These are phyloP conservation scores for Blastocladiella britannica DNA, from an alignment of 192 early-diverging fungal genomes.

Conservation along the genomic window DNA sequence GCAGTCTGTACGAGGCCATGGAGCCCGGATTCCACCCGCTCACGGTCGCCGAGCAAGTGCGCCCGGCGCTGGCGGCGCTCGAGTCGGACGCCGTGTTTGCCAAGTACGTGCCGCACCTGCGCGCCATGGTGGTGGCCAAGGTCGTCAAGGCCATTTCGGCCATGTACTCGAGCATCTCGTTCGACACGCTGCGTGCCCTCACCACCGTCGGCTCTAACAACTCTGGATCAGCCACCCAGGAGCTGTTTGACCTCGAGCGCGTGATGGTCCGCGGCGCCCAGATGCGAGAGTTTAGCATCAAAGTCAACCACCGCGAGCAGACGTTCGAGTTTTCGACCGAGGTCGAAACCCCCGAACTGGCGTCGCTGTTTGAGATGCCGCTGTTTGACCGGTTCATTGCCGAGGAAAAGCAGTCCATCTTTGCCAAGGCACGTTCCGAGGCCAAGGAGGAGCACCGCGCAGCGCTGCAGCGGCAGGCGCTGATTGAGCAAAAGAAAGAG, in stretches of 20 bases:
- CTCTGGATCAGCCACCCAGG: constrained; percentile 57
- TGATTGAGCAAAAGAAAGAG: constrained; percentile 75
- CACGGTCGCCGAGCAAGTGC: constrained; percentile 91
- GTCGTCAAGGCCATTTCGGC: constrained; percentile 94
- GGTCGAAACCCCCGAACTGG: constrained; percentile 60
- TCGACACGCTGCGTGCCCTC: constrained; percentile 76
- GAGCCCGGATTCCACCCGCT: constrained; percentile 99
- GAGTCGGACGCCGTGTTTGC: constrained; percentile 48
- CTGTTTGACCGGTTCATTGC: constrained; percentile 38
- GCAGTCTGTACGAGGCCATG: constrained; percentile 80
- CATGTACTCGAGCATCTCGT: constrained; percentile 92
- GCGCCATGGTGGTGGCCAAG: constrained; percentile 90
- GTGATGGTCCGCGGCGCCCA: constrained; percentile 97
- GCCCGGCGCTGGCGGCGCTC: constrained; percentile 49
- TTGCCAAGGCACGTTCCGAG: constrained; percentile 46
- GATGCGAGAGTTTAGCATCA: constrained; percentile 84
- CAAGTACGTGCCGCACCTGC: constrained; percentile 83
- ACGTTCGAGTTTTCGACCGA: constrained; percentile 73
- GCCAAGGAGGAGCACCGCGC: constrained; percentile 64
- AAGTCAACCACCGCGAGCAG: constrained; percentile 78
- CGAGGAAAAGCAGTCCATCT: constrained; percentile 37
- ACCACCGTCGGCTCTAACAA: constrained; percentile 69
- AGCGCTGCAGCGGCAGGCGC: constrained; percentile 50
- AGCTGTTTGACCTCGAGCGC: constrained; percentile 55
- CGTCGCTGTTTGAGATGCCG: constrained; percentile 70